phyloP scores from a whole-genome alignment of 2,329 filamentous ascomycete genomes.

The Arthrobotrys entomopaga region DNA sequence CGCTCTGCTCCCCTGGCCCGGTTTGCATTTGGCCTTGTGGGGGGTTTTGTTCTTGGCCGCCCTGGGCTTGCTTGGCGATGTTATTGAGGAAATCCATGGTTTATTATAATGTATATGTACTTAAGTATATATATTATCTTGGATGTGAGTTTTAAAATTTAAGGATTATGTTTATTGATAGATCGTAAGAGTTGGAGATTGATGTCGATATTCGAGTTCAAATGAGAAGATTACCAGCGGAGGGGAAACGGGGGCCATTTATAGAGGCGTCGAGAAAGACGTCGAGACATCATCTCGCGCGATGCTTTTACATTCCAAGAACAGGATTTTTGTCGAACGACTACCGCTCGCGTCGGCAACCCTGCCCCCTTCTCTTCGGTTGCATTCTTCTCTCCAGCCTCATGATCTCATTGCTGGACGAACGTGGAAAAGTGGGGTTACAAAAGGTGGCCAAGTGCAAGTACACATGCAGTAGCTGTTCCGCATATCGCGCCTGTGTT shows the following conservation, averaged over 20 bases:
- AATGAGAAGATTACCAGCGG: not conserved
- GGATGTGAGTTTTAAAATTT: not conserved
- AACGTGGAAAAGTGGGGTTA: slow-evolving; percentile 30
- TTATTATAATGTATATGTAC: not conserved
- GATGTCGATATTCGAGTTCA: too few relatives aligned
- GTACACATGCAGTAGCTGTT: too few relatives aligned
- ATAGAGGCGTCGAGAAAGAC: slow-evolving; percentile 28
- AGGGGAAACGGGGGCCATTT: slow-evolving; percentile 40
- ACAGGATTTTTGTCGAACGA: slow-evolving; percentile 32
- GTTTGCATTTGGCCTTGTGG: not conserved
- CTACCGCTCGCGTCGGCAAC: slow-evolving; percentile 24
- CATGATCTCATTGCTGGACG: slow-evolving; percentile 39
- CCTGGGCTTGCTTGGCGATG: slow-evolving; percentile 60
- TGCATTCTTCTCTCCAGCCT: slow-evolving; percentile 4
- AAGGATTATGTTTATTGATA: not conserved
- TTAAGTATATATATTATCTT: too few relatives aligned
- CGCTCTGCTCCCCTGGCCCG: slow-evolving; percentile 57
- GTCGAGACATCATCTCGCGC: not conserved
- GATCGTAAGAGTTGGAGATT: not conserved
- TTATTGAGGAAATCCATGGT: slow-evolving; percentile 70
- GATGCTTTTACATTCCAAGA: not conserved
- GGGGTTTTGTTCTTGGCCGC: slow-evolving; percentile 55
- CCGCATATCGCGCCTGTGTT: slow-evolving; percentile 12
- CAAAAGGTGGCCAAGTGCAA: slow-evolving; percentile 12
- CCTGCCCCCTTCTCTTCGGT: slow-evolving; percentile 35